Evolutionary conservation across 2,329 filamentous ascomycete genomes (phyloP).

Genomic region (Grosmannia huntii): DNA sequence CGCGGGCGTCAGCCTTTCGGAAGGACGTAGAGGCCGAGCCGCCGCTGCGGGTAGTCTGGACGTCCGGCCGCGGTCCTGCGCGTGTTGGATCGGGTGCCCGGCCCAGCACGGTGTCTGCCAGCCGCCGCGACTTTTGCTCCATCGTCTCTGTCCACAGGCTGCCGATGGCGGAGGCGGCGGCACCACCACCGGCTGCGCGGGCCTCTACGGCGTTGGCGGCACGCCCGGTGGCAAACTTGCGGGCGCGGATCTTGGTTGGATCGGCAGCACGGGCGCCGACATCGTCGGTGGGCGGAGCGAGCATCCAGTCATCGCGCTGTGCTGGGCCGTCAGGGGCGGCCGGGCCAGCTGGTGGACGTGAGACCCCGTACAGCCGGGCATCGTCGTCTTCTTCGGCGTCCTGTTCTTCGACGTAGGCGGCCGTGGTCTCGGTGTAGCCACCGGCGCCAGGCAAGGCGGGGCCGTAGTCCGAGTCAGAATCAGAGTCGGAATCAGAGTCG

Average conservation of each 20-base stretch:
- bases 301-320: constrained; percentile 77
- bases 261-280: constrained; percentile 51
- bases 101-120: constrained; percentile 74
- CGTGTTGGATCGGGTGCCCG: constrained; percentile 37
- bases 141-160: constrained; percentile 87
- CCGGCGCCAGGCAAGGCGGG: constrained; percentile 40
- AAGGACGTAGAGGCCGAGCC: constrained; percentile 13
- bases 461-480: constrained; percentile 42
- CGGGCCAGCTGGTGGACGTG: constrained; percentile 15
- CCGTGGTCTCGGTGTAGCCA: constrained; percentile 4
- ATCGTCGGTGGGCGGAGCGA: constrained; percentile 49
- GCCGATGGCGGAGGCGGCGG: constrained; percentile 31
- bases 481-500: constrained; percentile 20
- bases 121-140: constrained; percentile 68
- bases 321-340: constrained; percentile 28
- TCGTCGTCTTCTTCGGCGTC: constrained; percentile 13
- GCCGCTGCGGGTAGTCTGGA: constrained; percentile 15
- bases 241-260: constrained; percentile 68
- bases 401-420: constrained; percentile 23
- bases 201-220: constrained; percentile 20
- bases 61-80: constrained; percentile 30
- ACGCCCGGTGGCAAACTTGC: constrained; percentile 64
- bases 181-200: constrained; percentile 1
- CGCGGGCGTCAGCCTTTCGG: constrained; percentile 44
- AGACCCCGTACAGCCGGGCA: constrained; percentile 28